Percentiles rank a stretch among this genome's conserved stretches.
Evolutionary conservation across 305 asterid species (phyloP).

Genomic region (Andrographis paniculata): DNA sequence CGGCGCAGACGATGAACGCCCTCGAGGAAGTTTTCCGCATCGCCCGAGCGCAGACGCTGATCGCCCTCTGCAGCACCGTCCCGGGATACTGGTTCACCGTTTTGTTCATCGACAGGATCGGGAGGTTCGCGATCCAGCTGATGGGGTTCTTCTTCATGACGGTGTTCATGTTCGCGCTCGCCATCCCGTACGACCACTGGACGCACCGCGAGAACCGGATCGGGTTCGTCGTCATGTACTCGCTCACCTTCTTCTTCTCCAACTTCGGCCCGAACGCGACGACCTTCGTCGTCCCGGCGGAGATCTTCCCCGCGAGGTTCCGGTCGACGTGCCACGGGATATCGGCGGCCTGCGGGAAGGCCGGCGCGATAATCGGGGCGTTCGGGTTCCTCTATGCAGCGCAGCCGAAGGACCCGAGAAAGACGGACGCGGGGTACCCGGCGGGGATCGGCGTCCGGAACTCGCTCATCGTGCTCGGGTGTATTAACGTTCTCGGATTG

Average conservation of each 20-base stretch:
- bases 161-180: slow-evolving; percentile 40
- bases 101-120: slow-evolving; percentile 28
- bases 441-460: slow-evolving; percentile 43
- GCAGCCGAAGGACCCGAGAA: slow-evolving; percentile 21
- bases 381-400: slow-evolving; percentile 44
- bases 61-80: slow-evolving; percentile 42
- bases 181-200: slow-evolving; percentile 46
- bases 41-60: slow-evolving; percentile 43
- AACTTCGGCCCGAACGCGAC: slow-evolving; percentile 51
- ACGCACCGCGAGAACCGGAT: slow-evolving; percentile 28
- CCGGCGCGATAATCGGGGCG: slow-evolving; percentile 43
- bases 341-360: slow-evolving; percentile 40
- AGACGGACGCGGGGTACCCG: slow-evolving; percentile 38
- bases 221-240: slow-evolving; percentile 42
- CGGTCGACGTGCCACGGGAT: slow-evolving; percentile 49
- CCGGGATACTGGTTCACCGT: slow-evolving; percentile 52
- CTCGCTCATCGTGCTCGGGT: slow-evolving; percentile 41
- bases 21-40: slow-evolving; percentile 33
- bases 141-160: slow-evolving; percentile 55
- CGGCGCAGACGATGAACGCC: slow-evolving; percentile 35
- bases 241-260: slow-evolving; percentile 43
- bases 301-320: slow-evolving; percentile 42
- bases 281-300: slow-evolving; percentile 42
- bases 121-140: slow-evolving; percentile 34
- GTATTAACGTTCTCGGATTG: slow-evolving; percentile 37